phyloP scores from a whole-genome alignment of 805 yeast genomes.

The Pichia scutulata region DNA sequence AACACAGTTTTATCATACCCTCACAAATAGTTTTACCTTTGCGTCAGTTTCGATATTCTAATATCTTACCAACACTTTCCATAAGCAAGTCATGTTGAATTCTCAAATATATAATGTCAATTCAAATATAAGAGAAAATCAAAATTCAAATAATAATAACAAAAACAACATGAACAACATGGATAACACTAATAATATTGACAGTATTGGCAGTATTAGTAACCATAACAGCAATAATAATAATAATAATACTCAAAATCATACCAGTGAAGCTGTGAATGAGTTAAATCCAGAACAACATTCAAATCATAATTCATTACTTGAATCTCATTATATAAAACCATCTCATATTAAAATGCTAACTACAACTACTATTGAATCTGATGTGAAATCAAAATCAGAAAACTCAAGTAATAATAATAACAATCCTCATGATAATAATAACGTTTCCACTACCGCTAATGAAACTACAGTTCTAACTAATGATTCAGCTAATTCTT shows the following conservation, averaged over 20 bases:
- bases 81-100: not conserved
- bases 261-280: not conserved
- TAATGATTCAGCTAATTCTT: not conserved
- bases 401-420: too few relatives aligned
- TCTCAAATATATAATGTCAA: not conserved
- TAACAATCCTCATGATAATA: too few relatives aligned
- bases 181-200: not conserved
- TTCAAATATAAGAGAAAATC: not conserved
- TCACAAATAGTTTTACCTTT: too few relatives aligned
- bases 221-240: not conserved
- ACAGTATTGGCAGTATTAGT: not conserved
- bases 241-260: not conserved
- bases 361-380: not conserved
- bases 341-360: not conserved
- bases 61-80: not conserved
- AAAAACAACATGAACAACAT: not conserved
- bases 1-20: too few relatives aligned
- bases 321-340: not conserved
- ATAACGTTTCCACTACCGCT: too few relatives aligned
- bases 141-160: not conserved
- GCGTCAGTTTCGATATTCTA: too few relatives aligned
- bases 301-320: not conserved
- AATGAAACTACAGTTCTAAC: too few relatives aligned
- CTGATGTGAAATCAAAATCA: not conserved
- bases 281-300: not conserved